Evolutionary conservation across 495 filamentous ascomycete species (phyloP).

Genomic region (Letharia lupina): DNA sequence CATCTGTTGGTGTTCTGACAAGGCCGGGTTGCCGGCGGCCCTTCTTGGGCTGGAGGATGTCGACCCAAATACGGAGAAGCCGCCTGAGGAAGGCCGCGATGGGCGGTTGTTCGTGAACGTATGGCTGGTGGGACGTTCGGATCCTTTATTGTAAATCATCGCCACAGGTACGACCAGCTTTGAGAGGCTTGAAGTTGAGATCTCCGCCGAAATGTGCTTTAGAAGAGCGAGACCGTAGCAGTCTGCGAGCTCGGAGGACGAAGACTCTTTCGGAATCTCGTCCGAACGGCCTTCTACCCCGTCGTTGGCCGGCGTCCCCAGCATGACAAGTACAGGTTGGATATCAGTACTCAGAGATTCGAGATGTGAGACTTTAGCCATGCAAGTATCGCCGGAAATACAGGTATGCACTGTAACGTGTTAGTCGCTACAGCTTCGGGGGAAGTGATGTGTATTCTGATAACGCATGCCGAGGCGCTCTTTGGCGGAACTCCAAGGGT

Average conservation of each 20-base stretch:
- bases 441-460: background rate
- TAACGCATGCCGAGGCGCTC: background rate
- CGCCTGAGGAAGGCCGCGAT: slow-evolving; percentile 26
- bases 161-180: slow-evolving; percentile 68
- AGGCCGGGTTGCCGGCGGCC: slow-evolving; percentile 33
- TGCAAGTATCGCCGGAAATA: slow-evolving; percentile 59
- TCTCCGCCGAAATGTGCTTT: slow-evolving; percentile 59
- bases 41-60: slow-evolving; percentile 30
- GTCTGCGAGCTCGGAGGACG: slow-evolving; percentile 4
- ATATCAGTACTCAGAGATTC: slow-evolving; percentile 52
- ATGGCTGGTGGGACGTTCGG: slow-evolving; percentile 17
- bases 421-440: slow-evolving; percentile 16
- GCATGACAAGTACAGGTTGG: slow-evolving; percentile 65
- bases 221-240: slow-evolving; percentile 52
- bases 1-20: slow-evolving; percentile 39
- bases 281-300: slow-evolving; percentile 3
- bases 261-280: slow-evolving; percentile 1
- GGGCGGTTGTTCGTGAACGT: slow-evolving; percentile 14
- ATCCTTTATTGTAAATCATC: slow-evolving; percentile 42
- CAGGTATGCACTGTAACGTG: slow-evolving; percentile 58
- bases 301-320: slow-evolving; percentile 34
- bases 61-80: slow-evolving; percentile 12
- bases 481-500: slow-evolving; percentile 11
- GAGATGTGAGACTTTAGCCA: slow-evolving; percentile 58
- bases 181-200: slow-evolving; percentile 60